Percentiles rank a stretch among this genome's conserved stretches.
Evolutionary conservation across 2,329 filamentous ascomycete species (phyloP).

Genomic region (Fusarium oxysporum): DNA sequence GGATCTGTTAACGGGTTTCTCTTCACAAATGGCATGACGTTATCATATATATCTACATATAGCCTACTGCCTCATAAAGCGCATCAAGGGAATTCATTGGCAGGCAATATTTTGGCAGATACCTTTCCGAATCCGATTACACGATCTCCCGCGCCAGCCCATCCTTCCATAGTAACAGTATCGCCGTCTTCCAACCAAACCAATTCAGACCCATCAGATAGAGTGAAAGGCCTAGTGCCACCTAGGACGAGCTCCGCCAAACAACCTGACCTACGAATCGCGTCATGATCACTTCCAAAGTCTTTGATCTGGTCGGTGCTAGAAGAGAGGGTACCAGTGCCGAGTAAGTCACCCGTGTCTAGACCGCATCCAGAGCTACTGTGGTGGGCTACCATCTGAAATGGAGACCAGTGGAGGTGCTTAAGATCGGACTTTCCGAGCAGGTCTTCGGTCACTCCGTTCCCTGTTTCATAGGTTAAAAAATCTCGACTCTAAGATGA

Average conservation of each 20-base stretch:
- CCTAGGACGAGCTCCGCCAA: not conserved
- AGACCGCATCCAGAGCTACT: not conserved
- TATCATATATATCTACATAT: no score
- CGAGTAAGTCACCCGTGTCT: not conserved
- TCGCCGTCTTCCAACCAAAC: not conserved
- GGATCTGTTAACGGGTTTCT: not conserved
- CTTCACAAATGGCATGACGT: not conserved
- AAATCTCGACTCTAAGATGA: rapidly evolving
- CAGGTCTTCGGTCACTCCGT: not conserved
- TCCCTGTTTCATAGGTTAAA: not conserved
- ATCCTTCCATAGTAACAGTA: not conserved
- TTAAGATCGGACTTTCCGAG: not conserved
- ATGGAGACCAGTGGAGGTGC: not conserved
- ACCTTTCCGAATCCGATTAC: not conserved
- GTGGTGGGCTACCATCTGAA: not conserved
- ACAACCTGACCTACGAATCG: not conserved
- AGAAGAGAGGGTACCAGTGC: not conserved
- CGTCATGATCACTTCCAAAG: not conserved
- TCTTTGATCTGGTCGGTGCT: not conserved
- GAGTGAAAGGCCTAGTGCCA: not conserved
- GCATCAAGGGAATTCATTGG: not conserved
- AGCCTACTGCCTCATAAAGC: no score
- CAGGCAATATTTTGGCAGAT: not conserved
- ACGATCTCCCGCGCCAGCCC: not conserved
- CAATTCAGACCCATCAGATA: not conserved